These are phyloP conservation scores for Acer saccharum DNA, from an alignment of 345 rosid species.

Conservation along the genomic window DNA sequence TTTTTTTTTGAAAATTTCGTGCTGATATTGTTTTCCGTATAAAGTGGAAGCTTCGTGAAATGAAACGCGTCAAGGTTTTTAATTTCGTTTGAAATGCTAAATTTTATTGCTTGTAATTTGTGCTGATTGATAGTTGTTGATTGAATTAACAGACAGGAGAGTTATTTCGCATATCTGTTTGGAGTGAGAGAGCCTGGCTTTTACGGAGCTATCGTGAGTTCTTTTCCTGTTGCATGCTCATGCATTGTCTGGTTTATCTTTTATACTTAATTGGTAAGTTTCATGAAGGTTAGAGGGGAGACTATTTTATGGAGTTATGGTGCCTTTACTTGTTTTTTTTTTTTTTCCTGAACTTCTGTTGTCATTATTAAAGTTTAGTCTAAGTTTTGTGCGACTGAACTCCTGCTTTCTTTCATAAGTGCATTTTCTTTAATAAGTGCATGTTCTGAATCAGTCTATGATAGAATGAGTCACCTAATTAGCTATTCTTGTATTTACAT, in stretches of 20 bases:
- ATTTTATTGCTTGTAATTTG: slow-evolving; percentile 3
- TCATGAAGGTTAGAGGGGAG: neutral
- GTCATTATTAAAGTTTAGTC: neutral
- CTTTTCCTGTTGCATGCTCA: neutral
- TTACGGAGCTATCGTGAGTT: slow-evolving; percentile 86
- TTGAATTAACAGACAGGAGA: slow-evolving; percentile 61
- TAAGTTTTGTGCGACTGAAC: neutral
- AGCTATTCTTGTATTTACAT: neutral
- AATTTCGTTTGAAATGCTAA: neutral
- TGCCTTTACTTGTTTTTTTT: neutral
- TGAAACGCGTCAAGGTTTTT: neutral
- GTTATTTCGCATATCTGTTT: slow-evolving; percentile 91
- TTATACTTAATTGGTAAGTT: neutral
- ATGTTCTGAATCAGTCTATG: neutral
- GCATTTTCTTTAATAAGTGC: neutral
- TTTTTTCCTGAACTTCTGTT: neutral
- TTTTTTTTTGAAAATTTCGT: neutral
- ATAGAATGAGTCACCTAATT: neutral
- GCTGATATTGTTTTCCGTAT: neutral
- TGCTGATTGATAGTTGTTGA: slow-evolving; percentile 6
- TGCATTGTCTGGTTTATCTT: neutral
- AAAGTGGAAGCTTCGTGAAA: neutral
- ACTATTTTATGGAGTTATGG: neutral
- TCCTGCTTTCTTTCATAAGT: neutral
- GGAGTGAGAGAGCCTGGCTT: slow-evolving; percentile 90